Conservation (phyloP, 75 land plant genomes). For the Pinus taeda region DNA sequence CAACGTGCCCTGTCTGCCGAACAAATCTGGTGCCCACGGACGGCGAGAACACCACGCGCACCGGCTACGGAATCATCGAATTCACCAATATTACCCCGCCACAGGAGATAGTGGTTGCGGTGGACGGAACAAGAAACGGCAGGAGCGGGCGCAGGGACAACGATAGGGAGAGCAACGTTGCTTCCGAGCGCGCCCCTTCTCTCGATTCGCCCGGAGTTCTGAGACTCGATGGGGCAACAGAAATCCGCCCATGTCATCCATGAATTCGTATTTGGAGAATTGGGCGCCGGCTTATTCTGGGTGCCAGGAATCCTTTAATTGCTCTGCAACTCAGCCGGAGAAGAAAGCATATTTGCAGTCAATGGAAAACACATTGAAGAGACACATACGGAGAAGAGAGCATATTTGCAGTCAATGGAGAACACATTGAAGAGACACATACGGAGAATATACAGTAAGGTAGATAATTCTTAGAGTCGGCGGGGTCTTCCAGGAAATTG, state of each 20-base stretch:
- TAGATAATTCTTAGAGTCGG: background rate
- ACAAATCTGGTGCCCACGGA: slow-evolving; percentile 7
- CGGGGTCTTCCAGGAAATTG: background rate
- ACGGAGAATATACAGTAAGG: background rate
- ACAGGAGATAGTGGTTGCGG: background rate
- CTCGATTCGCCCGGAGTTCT: background rate
- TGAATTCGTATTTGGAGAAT: background rate
- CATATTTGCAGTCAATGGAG: background rate
- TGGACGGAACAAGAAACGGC: background rate
- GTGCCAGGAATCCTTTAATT: no score
- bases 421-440: background rate
- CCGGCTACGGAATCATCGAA: background rate
- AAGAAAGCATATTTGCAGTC: background rate
- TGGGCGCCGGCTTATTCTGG: background rate
- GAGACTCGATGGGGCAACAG: background rate
- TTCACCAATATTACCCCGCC: background rate
- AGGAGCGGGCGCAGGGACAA: background rate
- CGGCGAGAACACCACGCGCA: no score
- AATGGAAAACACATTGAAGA: background rate
- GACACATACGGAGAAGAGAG: background rate
- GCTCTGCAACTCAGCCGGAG: background rate
- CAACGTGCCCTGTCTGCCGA: slow-evolving; percentile 41
- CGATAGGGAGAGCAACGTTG: background rate
- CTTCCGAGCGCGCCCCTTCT: background rate
- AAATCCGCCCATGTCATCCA: background rate